Conservation (phyloP, 305 asterid genomes). For the Fraxinus xanthoxyloides region DNA sequence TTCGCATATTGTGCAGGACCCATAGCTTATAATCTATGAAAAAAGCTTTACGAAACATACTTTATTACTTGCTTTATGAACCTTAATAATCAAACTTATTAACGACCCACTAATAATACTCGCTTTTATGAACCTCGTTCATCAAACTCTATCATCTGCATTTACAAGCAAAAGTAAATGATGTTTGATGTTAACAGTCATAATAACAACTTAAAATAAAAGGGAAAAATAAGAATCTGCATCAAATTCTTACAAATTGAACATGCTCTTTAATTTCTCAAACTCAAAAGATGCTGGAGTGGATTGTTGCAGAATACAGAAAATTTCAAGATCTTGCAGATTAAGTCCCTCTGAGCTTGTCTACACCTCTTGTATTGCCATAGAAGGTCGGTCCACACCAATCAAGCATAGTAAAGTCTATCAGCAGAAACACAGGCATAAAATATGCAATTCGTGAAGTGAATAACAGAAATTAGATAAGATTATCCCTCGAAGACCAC, state of each 20-base stretch:
- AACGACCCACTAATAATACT: neutral
- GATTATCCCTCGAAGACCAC: neutral
- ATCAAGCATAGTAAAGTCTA: neutral
- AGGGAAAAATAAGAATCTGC: neutral
- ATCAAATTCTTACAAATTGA: slow-evolving; percentile 3
- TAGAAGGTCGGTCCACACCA: neutral
- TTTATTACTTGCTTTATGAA: neutral
- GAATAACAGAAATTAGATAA: neutral
- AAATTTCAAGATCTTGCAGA: neutral
- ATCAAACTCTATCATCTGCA: slow-evolving; percentile 3
- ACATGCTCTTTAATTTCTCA: neutral
- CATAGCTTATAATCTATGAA: neutral
- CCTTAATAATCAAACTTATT: neutral
- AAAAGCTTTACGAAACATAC: neutral
- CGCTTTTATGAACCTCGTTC: neutral
- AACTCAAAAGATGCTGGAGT: neutral
- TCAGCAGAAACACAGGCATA: neutral
- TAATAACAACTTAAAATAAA: neutral
- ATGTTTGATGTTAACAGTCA: neutral
- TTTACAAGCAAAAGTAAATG: neutral
- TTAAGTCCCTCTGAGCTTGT: neutral
- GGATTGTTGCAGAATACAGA: neutral
- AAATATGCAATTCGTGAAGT: neutral
- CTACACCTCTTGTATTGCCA: neutral
- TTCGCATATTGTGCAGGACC: neutral